Evolutionary conservation across 2,329 filamentous ascomycete species (phyloP), one percentile per base, ranked within the genome.

Genomic region (Nemania sp.): DNA sequence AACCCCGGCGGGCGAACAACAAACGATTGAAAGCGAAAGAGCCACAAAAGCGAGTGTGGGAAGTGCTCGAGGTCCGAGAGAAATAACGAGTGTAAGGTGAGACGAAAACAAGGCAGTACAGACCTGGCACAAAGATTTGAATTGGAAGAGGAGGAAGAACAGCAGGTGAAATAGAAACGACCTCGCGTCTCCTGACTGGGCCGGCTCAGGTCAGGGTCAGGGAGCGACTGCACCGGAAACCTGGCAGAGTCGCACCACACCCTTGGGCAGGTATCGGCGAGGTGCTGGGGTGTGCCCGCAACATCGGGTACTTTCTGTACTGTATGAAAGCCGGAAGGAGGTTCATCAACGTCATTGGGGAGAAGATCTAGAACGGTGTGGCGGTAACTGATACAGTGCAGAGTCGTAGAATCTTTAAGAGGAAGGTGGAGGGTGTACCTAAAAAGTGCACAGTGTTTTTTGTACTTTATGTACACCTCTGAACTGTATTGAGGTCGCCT

Each of bases 1-100:
- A 20, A 34, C 51, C 43, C 40, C 60, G 60, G n/a, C 49, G 59
- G 62, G 57, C 54, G 59, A 58, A 52, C 25, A 60, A 56, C 29
- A 63, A 60, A 50, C 62, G 11, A 15, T 35, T 20, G 25, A 49
- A 60, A 51, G 53, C 65, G 43, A 55, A 43, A 13, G 56, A 64
- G 65, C 67, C 70, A 67, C 65, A 55, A 64, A 64, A 73, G 67
- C 71, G 71, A 73, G 67, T 68, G 70, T 15, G 25, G 25, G 25
- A 67, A 65, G 65, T 70, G 69, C 67, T 62, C 40, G 10, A 50
- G 32, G 42, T 35, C 6, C 11, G 35, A 63, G 62, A 68, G 65
- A 57, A 66, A 59, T 58, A 71, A 65, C 63, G 68, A 70, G 60
- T 62, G 67, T 62, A 47, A 39, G 25, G 51, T 15, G 37, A 17